These are phyloP conservation scores for Penicillium crustosum DNA, from an alignment of 2,329 filamentous ascomycete genomes.

Conservation along the genomic window DNA sequence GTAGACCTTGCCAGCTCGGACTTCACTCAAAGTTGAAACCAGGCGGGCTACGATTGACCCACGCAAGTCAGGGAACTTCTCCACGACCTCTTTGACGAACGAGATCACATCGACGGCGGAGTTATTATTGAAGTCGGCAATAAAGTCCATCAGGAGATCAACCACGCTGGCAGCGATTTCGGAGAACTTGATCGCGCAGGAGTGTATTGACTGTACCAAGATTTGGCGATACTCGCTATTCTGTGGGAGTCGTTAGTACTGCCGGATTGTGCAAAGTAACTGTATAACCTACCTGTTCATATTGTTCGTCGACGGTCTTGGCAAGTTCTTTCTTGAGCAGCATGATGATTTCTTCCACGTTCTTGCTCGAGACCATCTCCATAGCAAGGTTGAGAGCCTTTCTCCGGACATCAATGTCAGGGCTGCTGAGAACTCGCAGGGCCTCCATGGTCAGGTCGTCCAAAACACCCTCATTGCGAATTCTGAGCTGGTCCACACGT, in stretches of 20 bases:
- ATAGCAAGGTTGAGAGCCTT: constrained; percentile 88
- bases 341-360: constrained; percentile 95
- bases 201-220: constrained; percentile 94
- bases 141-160: constrained; percentile 97
- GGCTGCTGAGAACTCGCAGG: constrained; percentile 86
- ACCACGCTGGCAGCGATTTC: constrained; percentile 97
- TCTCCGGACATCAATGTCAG: constrained; percentile 90
- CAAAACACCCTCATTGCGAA: constrained; percentile 84
- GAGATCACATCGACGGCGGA: constrained; percentile 97
- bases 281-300: constrained; percentile 68
- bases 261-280: background rate
- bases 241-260: constrained; percentile 39
- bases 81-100: constrained; percentile 98
- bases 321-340: constrained; percentile 95
- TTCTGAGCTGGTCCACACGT: constrained; percentile 81
- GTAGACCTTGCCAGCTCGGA: constrained; percentile 95
- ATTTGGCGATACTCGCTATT: constrained; percentile 93
- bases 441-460: constrained; percentile 98
- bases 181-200: constrained; percentile 98
- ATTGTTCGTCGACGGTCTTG: constrained; percentile 97
- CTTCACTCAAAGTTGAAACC: constrained; percentile 86
- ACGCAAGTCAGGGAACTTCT: constrained; percentile 91
- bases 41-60: constrained; percentile 83
- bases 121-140: constrained; percentile 95
- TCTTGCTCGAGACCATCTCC: constrained; percentile 98